These are phyloP conservation scores for Podosphaera xanthii DNA, from an alignment of 2,329 filamentous ascomycete genomes.

Conservation along the genomic window DNA sequence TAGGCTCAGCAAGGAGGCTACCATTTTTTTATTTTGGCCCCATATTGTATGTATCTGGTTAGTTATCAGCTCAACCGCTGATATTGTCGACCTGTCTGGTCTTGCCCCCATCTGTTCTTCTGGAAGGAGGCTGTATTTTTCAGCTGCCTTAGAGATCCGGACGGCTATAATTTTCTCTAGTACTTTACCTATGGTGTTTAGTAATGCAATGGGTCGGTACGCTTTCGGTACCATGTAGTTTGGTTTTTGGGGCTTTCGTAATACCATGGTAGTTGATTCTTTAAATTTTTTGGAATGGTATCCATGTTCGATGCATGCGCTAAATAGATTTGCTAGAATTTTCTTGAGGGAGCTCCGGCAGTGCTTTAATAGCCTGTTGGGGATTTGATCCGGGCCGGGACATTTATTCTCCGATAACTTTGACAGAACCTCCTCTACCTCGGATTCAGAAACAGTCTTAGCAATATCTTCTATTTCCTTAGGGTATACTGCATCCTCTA, in stretches of 20 bases:
- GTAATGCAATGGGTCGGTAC: background rate
- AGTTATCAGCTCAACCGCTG: background rate
- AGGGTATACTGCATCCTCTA: no score
- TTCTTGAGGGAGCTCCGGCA: background rate
- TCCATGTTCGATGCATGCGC: background rate
- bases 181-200: background rate
- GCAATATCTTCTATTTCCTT: no score
- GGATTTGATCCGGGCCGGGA: background rate
- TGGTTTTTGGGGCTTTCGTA: no score
- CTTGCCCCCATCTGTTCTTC: no score
- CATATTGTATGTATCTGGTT: background rate
- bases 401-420: no score
- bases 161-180: background rate
- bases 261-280: no score
- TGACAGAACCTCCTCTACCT: no score
- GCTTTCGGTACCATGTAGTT: no score
- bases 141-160: no score
- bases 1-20: background rate
- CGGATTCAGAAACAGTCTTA: no score
- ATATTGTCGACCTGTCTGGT: no score
- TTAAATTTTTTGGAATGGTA: background rate
- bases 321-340: background rate
- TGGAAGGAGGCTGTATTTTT: no score
- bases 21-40: background rate
- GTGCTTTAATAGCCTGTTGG: background rate